phyloP scores from a whole-genome alignment of 2,329 filamentous ascomycete species.

The Trichoderma harzianum region DNA sequence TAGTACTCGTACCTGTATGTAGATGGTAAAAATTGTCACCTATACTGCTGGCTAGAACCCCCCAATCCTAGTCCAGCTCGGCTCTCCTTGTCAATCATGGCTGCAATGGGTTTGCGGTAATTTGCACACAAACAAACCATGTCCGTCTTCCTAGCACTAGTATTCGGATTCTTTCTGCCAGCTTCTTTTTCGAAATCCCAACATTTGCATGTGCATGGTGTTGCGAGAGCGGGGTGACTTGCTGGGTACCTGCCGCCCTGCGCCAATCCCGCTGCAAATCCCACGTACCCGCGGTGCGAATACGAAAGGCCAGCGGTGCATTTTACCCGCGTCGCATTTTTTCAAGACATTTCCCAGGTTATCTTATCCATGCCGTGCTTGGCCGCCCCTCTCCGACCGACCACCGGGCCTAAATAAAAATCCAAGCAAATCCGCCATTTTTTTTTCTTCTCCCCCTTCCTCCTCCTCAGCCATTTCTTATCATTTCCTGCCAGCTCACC shows the following conservation, averaged over 20 bases:
- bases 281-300: background rate
- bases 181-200: background rate
- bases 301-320: background rate
- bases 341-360: background rate
- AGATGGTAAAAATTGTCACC: background rate
- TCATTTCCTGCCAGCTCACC: background rate
- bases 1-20: background rate
- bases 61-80: background rate
- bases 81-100: background rate
- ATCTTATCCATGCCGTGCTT: conserved; percentile 10
- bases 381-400: conserved; percentile 5
- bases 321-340: background rate
- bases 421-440: background rate
- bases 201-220: background rate
- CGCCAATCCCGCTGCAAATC: background rate
- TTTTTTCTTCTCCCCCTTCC: background rate
- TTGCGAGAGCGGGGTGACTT: background rate
- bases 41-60: background rate
- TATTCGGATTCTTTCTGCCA: background rate
- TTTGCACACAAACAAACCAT: background rate
- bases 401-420: conserved; percentile 8
- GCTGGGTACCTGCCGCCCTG: background rate
- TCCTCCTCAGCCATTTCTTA: background rate
- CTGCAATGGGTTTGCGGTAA: background rate
- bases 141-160: background rate